Evolutionary conservation across 495 filamentous ascomycete species (phyloP), one percentile per base, ranked within the genome.

Genomic region (Podospora conica): DNA sequence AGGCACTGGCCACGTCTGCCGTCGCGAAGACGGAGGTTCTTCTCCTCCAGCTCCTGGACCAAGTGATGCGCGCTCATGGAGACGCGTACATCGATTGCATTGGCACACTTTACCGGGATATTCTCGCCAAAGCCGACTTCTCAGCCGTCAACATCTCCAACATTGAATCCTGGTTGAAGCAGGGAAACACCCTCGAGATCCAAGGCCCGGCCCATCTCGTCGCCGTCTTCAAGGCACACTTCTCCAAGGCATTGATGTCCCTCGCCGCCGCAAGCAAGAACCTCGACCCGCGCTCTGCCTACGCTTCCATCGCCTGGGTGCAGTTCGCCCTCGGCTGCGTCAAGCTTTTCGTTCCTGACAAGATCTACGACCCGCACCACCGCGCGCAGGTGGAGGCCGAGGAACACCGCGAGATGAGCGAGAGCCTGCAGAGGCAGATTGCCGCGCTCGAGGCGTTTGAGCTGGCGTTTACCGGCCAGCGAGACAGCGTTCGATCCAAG

Each of bases 291-390:
- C 72, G 72, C 9, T 66, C 71, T 11, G 71, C 69, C n/a, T 77
- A 75, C 23, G 74, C 76, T 2, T 80, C 81, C 5, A 69, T 82
- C 1, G 87, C 90, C 7, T 92, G 90, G 90, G 74, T 86, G 6
- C 76, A 84, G 28, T 89, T 91, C 64, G 84, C 87, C 4, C 65
- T 88, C 2, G 88, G 83, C 0, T 84, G 83, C 58, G 77, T 99
- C 27, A 83, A 85, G 55, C 83, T 97, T 9, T 98, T 92, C 70
- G 88, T 97, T 3, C 93, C 96, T 0, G 88, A 96, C 73, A 86
- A 87, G 71, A 83, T 89, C 3, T 94, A 90, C 65, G 95, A 99
- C 74, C 95, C 95, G 12, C 91, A 93, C 24, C 79, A 93, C 63
- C 84, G 85, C 63, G 82, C 89, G n/a, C 83, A 88, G 53, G 79